Percentiles rank a stretch among this genome's conserved stretches.
Conservation (phyloP, 2,329 filamentous ascomycete species). For the Pseudogymnoascus sp. region DNA sequence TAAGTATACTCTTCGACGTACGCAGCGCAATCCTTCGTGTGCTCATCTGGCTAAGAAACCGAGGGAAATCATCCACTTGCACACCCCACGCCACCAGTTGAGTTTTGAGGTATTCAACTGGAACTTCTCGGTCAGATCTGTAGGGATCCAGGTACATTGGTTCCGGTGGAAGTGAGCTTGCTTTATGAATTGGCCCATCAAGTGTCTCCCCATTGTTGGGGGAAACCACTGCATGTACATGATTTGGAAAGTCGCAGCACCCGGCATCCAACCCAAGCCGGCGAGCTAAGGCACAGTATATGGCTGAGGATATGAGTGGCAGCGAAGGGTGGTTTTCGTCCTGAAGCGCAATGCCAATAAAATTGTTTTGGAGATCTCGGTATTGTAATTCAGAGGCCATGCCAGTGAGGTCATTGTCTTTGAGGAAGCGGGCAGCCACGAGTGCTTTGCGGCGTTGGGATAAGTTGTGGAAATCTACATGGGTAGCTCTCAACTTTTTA, state of each 20-base stretch:
- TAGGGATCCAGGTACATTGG: constrained; percentile 83
- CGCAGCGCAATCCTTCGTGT: constrained; percentile 64
- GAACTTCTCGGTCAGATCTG: constrained; percentile 59
- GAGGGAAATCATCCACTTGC: constrained; percentile 36
- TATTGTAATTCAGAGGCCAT: constrained; percentile 61
- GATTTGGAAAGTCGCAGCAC: constrained; percentile 74
- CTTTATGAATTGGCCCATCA: constrained; percentile 39
- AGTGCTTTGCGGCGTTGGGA: constrained; percentile 62
- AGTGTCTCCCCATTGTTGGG: constrained; percentile 53
- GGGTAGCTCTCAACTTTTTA: constrained; percentile 43
- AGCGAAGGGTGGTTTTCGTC: constrained; percentile 69
- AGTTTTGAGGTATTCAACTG: constrained; percentile 47
- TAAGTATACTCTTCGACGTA: constrained; percentile 73
- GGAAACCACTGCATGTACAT: constrained; percentile 74
- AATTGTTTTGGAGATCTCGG: constrained; percentile 75
- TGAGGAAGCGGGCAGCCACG: constrained; percentile 61
- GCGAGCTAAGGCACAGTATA: constrained; percentile 73
- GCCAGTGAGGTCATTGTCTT: constrained; percentile 60
- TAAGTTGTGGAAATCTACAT: constrained; percentile 46
- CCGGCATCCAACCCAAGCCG: constrained; percentile 68
- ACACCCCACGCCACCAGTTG: constrained; percentile 44
- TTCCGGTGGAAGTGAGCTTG: constrained; percentile 35
- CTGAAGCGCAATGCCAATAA: constrained; percentile 73
- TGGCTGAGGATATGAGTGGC: constrained; percentile 77
- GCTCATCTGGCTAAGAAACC: constrained; percentile 57